Conservation (phyloP, 2,329 filamentous ascomycete genomes). For the Trichophyton benhamiae region DNA sequence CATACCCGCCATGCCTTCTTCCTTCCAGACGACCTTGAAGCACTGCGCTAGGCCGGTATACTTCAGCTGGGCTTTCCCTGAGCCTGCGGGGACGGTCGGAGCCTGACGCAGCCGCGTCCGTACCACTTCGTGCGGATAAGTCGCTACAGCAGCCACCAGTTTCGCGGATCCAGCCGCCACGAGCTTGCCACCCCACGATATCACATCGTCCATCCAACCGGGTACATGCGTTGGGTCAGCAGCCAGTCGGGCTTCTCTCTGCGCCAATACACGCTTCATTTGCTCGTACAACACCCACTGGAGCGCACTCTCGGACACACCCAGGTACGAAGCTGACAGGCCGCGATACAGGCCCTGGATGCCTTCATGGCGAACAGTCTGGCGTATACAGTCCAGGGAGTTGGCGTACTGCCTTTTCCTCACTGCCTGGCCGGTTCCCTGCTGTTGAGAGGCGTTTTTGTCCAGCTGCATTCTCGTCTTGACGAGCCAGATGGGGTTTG, state of each 20-base stretch:
- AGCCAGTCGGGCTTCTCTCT: constrained; percentile 47
- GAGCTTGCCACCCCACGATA: constrained; percentile 59
- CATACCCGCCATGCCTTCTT: constrained; percentile 73
- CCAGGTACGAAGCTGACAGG: constrained; percentile 80
- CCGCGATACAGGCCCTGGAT: constrained; percentile 75
- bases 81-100: constrained; percentile 53
- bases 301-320: constrained; percentile 76
- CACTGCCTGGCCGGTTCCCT: too few species aligned
- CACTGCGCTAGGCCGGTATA: constrained; percentile 84
- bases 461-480: constrained; percentile 90
- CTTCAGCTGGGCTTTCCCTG: constrained; percentile 51
- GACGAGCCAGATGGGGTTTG: constrained; percentile 92
- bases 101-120: constrained; percentile 76
- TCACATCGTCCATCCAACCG: constrained; percentile 42
- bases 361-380: constrained; percentile 71
- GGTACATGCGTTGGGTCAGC: constrained; percentile 48
- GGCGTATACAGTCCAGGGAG: constrained; percentile 72
- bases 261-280: constrained; percentile 63
- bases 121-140: constrained; percentile 84
- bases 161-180: constrained; percentile 65
- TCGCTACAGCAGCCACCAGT: constrained; percentile 67
- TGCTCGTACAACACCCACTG: constrained; percentile 95
- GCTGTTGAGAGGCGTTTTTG: constrained; percentile 36
- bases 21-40: constrained; percentile 74
- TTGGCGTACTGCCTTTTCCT: constrained; percentile 63